A percentile compares a stretch with the other conserved stretches of the same genome.
These are phyloP conservation scores for Suhomyces tanzawaensis DNA, from an alignment of 805 yeast species.

Conservation along the genomic window DNA sequence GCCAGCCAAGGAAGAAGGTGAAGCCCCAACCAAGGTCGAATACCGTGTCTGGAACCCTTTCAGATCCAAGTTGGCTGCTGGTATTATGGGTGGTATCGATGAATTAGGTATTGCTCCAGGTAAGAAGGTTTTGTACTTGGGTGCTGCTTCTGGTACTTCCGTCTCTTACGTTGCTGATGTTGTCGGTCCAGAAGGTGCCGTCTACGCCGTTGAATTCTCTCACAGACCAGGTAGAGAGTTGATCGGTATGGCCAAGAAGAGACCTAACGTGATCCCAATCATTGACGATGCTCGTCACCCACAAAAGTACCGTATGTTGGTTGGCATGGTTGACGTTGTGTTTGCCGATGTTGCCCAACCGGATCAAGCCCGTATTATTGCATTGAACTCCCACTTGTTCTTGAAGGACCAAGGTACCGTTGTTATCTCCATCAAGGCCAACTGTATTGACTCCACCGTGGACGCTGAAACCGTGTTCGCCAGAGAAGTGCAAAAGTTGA, in stretches of 20 bases:
- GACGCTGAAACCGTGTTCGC: conserved; percentile 99
- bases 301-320: conserved; percentile 97
- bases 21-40: conserved; percentile 90
- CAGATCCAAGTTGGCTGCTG: conserved; percentile 99
- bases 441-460: conserved; percentile 99
- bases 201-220: conserved; percentile 98
- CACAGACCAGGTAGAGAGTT: conserved; percentile 99
- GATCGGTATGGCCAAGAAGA: conserved; percentile 99
- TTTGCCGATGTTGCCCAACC: conserved; percentile 99
- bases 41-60: conserved; percentile 99
- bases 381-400: conserved; percentile 96
- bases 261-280: conserved; percentile 98
- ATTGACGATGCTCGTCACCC: conserved; percentile 99
- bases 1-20: conserved; percentile 84
- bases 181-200: conserved; percentile 98
- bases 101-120: conserved; percentile 98
- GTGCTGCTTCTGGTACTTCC: conserved; percentile 99
- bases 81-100: conserved; percentile 99
- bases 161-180: conserved; percentile 98
- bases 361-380: conserved; percentile 99
- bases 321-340: conserved; percentile 98
- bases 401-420: conserved; percentile 98
- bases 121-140: conserved; percentile 92
- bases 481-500: conserved; percentile 97
- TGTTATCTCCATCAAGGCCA: conserved; percentile 97